A percentile compares a stretch with the other conserved stretches of the same genome.
Evolutionary conservation across 495 filamentous ascomycete genomes (phyloP).

Genomic region (Lophium mytilinum): DNA sequence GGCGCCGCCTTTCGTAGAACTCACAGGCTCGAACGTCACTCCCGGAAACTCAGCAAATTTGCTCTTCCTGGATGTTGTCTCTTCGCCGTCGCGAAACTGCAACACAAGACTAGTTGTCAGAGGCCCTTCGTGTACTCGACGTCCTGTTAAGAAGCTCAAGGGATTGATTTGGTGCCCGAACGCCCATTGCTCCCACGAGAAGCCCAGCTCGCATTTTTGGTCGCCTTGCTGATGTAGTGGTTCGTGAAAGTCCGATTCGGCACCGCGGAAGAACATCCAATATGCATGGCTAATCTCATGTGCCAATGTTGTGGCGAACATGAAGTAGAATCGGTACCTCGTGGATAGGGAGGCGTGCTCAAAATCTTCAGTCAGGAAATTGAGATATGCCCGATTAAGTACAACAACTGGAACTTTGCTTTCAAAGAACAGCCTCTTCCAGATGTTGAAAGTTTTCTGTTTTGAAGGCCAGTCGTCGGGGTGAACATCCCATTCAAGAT

Average conservation of each 20-base stretch:
- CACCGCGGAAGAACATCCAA: background rate
- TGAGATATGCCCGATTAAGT: background rate
- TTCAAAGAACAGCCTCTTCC: background rate
- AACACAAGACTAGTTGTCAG: background rate
- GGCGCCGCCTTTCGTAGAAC: background rate
- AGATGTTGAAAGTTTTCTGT: background rate
- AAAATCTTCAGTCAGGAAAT: background rate
- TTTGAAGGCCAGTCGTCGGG: background rate
- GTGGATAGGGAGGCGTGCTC: background rate
- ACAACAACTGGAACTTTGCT: background rate
- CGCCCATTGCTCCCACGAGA: conserved; percentile 3
- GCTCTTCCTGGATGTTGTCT: no score
- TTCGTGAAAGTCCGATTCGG: background rate
- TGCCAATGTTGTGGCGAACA: conserved; percentile 7
- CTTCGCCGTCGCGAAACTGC: background rate
- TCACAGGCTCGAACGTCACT: no score
- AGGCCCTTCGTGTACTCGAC: background rate
- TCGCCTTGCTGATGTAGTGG: conserved; percentile 4
- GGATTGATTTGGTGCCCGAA: conserved; percentile 1
- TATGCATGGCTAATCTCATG: conserved; percentile 17
- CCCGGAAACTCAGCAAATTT: no score
- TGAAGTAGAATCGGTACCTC: conserved; percentile 4
- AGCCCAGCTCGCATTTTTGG: conserved; percentile 5
- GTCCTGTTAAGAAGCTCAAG: background rate
- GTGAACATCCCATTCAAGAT: background rate